phyloP scores from a whole-genome alignment of 2,329 filamentous ascomycete species.

The Epichloe amarillans region DNA sequence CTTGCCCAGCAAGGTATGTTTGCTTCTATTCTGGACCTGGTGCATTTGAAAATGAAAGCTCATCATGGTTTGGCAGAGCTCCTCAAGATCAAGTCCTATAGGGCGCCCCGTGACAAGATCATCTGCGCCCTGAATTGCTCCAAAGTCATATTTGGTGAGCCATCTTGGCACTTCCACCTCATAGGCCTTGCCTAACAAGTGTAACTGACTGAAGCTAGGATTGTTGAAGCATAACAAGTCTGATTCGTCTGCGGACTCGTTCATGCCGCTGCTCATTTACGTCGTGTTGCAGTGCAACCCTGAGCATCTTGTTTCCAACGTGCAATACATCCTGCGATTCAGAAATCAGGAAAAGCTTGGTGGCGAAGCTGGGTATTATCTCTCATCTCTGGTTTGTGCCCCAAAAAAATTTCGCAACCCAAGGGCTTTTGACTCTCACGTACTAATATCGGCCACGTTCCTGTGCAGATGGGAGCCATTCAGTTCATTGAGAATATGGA shows the following conservation, averaged over 20 bases:
- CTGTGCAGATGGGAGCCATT: conserved; percentile 66
- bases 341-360: conserved; percentile 93
- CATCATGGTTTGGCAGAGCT: conserved; percentile 48
- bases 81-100: conserved; percentile 89
- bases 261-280: conserved; percentile 89
- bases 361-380: conserved; percentile 96
- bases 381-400: conserved; percentile 63
- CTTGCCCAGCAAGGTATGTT: conserved; percentile 70
- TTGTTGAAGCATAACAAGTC: conserved; percentile 83
- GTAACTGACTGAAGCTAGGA: conserved; percentile 30
- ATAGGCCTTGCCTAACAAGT: background rate
- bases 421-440: no score
- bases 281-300: conserved; percentile 91
- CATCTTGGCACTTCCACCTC: background rate
- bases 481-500: conserved; percentile 97
- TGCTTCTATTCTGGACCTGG: background rate
- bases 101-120: conserved; percentile 94
- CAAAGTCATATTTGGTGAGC: conserved; percentile 91
- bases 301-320: conserved; percentile 89
- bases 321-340: conserved; percentile 95
- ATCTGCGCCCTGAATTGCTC: conserved; percentile 98
- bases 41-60: background rate
- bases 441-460: background rate
- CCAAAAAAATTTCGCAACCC: no score
- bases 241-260: conserved; percentile 91